Evolutionary conservation across 1,139 yeast species (phyloP).

Genomic region (Saccharomyces hybrid): DNA sequence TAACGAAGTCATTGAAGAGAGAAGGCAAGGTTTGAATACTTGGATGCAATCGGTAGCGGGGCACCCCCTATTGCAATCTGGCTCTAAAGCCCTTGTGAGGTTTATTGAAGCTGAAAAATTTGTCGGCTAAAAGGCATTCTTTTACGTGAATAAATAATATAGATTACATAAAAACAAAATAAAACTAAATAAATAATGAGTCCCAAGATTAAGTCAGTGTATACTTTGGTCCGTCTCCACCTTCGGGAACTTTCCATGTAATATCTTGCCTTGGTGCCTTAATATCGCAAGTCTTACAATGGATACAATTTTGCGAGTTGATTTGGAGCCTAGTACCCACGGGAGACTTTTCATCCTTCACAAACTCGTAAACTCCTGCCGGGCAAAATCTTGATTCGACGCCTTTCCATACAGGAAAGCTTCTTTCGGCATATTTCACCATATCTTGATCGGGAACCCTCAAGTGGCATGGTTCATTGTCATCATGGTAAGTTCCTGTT

Average conservation of each 20-base stretch:
- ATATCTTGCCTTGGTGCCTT: conserved; percentile 93
- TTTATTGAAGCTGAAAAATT: conserved; percentile 73
- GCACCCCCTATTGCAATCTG: conserved; percentile 88
- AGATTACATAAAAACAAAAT: background rate
- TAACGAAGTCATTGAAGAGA: conserved; percentile 73
- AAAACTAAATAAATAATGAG: background rate
- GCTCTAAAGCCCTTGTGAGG: conserved; percentile 71
- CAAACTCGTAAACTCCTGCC: conserved; percentile 94
- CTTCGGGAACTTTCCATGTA: conserved; percentile 95
- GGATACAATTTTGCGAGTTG: conserved; percentile 93
- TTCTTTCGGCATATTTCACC: conserved; percentile 53
- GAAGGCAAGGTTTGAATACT: conserved; percentile 77
- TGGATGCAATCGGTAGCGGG: conserved; percentile 80
- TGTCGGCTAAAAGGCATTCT: conserved; percentile 16
- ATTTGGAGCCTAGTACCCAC: conserved; percentile 79
- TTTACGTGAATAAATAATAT: conserved; percentile 6
- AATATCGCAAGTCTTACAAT: conserved; percentile 96
- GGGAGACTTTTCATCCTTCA: conserved; percentile 50
- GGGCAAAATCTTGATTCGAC: conserved; percentile 91
- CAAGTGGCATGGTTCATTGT: conserved; percentile 85
- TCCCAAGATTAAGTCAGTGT: conserved; percentile 24
- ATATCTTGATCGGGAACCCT: conserved; percentile 69
- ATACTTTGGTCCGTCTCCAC: conserved; percentile 97
- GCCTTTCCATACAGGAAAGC: conserved; percentile 75
- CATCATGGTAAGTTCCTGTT: conserved; percentile 94